Base-by-base conservation (phyloP, 768 basidiomycete species). In the Sporobolomyces pararoseus region DNA sequence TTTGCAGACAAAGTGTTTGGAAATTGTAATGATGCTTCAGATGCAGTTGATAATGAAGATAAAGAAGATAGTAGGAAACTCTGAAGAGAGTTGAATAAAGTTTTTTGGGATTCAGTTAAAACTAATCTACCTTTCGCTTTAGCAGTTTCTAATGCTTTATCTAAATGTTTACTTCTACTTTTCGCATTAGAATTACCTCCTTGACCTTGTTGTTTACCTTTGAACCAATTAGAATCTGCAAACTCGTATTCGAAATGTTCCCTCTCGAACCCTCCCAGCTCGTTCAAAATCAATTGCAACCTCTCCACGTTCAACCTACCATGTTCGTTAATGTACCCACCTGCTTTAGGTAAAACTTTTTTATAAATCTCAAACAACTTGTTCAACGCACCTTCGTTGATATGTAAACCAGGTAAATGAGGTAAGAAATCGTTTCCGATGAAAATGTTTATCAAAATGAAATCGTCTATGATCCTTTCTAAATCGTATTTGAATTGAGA, bases 391-490 rank as follows among this genome's bases (percentile, higher is more conserved):
- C 97, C 96, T 80, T 96, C 91, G 76, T 98, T 92, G 78, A 99
- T 98, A 78, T 98, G 96, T 32, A 99, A 80, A 79, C 96, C 93
- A 7, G 96, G 96, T 66, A 99, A 80, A 81, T 98, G 90, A 12
- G 95, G 96, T 72, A 98, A 80, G 81, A 98, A 98, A 81, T 97
- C 95, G 78, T 98, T 99, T 37, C 96, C 96, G 59, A 98, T 88
- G 76, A 99, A 99, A 32, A 98, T 91, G 29, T 93, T 91, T 75
- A 99, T 85, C 10, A 98, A 83, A 76, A 98, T 89, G 80, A 98
- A 98, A 81, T 99, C 96, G 79, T 99, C 95, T 78, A 99, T 95
- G 79, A 99, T 83, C 42, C 90, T 87, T 79, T 99, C 96, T 71
- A 98, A 85, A 77, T 83, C 89, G 80, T 98, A 98, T 35, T 82